Evolutionary conservation across 2,329 filamentous ascomycete genomes (phyloP), one percentile per base, ranked within the genome.

Genomic region (Neopestalotiopsis sp.): DNA sequence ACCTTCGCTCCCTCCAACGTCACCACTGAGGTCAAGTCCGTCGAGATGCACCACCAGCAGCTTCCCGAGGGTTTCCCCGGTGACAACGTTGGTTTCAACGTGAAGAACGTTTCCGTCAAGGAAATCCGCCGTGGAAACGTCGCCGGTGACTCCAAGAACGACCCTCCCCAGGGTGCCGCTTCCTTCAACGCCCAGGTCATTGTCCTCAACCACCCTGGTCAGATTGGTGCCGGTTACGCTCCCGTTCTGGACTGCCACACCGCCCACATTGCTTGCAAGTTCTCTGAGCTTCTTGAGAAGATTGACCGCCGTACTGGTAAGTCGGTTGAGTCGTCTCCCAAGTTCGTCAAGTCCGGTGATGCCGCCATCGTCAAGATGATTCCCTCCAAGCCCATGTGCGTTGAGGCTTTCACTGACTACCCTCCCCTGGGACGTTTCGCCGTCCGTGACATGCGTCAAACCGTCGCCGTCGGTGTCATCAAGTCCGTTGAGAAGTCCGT

Each of bases 81-180:
- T 92, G 96, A 99, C 94, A 99, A 99, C 90, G 96, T 99, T 85
- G 96, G 96, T 81, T 99, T 99, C 95, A 99, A 99, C 94, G 95
- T 99, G 89, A 99, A 99, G 95, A 99, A 99, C 96, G 96, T 99
- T 82, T 98, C 96, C 86, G 96, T 99, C 89, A 99, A 99, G 95
- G 96, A 99, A 86, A 97, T 99, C 83, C 96, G 96, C 88, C 96
- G 96, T 97, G 96, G 96, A 83, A 98, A 99, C 92, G 96, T 99
- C 80, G 93, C 93, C 81, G 94, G 94, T 94, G 96, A 99, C 94
- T 95, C 94, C 91, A 99, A 99, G 95, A 97, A 97, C 90, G 96
- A 99, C 89, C 96, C 96, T 80, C 94, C 96, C 76, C 84, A 87
- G 83, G 96, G 89, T 81, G 91, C 90, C 81, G 94, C 95, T 81